A percentile compares a stretch with the other conserved stretches of the same genome.
Evolutionary conservation across 768 basidiomycete species (phyloP).

Genomic region (Tulasnella sp.): DNA sequence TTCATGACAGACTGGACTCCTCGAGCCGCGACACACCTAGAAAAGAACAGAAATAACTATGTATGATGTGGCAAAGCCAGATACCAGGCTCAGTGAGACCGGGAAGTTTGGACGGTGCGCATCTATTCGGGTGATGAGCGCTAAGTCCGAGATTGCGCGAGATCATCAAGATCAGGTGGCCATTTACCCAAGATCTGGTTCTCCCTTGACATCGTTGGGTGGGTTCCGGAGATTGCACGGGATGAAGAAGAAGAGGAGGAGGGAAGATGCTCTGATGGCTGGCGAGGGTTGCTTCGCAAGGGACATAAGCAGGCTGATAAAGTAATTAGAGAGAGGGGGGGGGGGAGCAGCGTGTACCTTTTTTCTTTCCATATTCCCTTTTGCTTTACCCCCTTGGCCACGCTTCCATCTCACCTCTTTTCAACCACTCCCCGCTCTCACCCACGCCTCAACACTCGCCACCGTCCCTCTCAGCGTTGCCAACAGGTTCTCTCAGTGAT

Average conservation of each 20-base stretch:
- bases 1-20: no score
- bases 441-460: not conserved
- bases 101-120: not conserved
- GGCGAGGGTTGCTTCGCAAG: not conserved
- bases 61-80: not conserved
- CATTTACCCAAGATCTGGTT: conserved; percentile 3
- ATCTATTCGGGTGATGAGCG: not conserved
- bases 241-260: not conserved
- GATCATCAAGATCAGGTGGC: conserved; percentile 10
- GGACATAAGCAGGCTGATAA: not conserved
- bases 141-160: conserved; percentile 1
- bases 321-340: not conserved
- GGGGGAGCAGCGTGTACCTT: not conserved
- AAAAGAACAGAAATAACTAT: not conserved
- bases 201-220: not conserved
- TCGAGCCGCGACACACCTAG: no score
- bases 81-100: not conserved
- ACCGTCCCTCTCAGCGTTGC: not conserved
- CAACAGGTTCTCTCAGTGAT: not conserved
- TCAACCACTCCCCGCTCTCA: not conserved
- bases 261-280: not conserved
- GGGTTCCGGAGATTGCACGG: not conserved
- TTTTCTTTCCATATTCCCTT: not conserved
- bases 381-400: not conserved
- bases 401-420: not conserved